Evolutionary conservation across 2,329 filamentous ascomycete species (phyloP).

Genomic region (Pestalotiopsis sp.): DNA sequence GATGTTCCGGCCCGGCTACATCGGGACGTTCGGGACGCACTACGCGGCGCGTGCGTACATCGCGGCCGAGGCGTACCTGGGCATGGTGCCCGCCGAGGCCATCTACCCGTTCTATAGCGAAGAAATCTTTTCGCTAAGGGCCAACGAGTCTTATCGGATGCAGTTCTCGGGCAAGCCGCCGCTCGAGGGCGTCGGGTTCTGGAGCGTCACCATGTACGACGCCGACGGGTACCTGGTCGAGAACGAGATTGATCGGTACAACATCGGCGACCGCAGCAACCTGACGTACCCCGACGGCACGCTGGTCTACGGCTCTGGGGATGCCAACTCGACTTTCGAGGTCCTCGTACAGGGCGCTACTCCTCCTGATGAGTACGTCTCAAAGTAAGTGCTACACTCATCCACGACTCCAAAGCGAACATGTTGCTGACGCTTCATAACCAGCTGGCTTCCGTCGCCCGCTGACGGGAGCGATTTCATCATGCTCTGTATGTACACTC

Average conservation of each 20-base stretch:
- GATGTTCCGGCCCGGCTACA: background rate
- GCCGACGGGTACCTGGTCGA: background rate
- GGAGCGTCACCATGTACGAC: conserved; percentile 4
- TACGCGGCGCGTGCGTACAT: background rate
- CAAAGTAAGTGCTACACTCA: background rate
- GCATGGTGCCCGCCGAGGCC: background rate
- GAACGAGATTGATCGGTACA: conserved; percentile 5
- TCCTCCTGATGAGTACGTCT: background rate
- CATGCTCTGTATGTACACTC: background rate
- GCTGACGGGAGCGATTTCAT: background rate
- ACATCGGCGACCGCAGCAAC: background rate
- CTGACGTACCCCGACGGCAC: conserved; percentile 1
- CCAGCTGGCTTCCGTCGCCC: background rate
- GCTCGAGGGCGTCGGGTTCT: background rate
- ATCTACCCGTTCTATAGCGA: background rate
- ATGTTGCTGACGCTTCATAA: background rate
- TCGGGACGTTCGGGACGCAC: background rate
- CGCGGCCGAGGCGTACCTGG: background rate
- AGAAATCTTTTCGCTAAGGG: background rate
- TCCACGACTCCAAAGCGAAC: background rate
- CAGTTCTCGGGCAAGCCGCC: conserved; percentile 4
- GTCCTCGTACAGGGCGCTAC: background rate
- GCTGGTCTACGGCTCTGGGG: background rate
- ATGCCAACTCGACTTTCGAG: background rate
- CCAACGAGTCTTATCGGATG: background rate